Percentiles rank a stretch among this genome's conserved stretches.
phyloP scores from a whole-genome alignment of 2,329 filamentous ascomycete species.

The Biscogniauxia sp. region DNA sequence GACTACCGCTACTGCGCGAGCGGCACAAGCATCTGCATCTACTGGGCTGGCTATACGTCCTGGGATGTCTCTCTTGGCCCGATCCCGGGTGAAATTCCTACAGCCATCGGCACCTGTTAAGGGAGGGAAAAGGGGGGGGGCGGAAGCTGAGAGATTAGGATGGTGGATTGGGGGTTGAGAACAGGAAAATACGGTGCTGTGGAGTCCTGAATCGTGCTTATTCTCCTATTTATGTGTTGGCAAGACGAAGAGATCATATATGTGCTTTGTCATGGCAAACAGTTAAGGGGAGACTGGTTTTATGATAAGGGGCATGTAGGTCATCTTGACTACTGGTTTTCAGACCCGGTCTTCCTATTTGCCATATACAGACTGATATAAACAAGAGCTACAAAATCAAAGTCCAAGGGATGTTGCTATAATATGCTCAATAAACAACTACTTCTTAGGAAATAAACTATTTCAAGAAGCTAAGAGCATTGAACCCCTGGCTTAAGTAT shows the following conservation, averaged over 20 bases:
- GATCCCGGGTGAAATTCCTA: slow-evolving; percentile 26
- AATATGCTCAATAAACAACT: too few species aligned
- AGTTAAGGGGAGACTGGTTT: neutral
- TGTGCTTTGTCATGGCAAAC: neutral
- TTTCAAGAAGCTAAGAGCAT: too few species aligned
- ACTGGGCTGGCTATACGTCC: slow-evolving; percentile 31
- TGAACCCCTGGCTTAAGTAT: too few species aligned
- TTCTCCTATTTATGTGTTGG: neutral
- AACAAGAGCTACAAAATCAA: neutral
- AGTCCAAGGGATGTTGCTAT: neutral
- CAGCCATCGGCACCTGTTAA: slow-evolving; percentile 22
- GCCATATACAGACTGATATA: neutral
- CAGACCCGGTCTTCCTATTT: neutral
- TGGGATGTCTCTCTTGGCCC: slow-evolving; percentile 27
- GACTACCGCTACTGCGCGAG: slow-evolving; percentile 26
- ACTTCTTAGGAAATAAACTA: too few species aligned
- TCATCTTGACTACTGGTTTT: neutral
- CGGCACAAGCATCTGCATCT: slow-evolving; percentile 26
- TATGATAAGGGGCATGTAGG: neutral
- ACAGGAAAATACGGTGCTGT: neutral
- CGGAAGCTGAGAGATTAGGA: neutral
- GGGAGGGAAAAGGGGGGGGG: neutral
- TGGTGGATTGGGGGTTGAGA: neutral
- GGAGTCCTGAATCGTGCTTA: neutral
- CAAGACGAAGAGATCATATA: neutral